Percentiles rank a stretch among this genome's conserved stretches.
Evolutionary conservation across 108 stramenopile genomes (phyloP).

Genomic region (Nitzschia sp.): DNA sequence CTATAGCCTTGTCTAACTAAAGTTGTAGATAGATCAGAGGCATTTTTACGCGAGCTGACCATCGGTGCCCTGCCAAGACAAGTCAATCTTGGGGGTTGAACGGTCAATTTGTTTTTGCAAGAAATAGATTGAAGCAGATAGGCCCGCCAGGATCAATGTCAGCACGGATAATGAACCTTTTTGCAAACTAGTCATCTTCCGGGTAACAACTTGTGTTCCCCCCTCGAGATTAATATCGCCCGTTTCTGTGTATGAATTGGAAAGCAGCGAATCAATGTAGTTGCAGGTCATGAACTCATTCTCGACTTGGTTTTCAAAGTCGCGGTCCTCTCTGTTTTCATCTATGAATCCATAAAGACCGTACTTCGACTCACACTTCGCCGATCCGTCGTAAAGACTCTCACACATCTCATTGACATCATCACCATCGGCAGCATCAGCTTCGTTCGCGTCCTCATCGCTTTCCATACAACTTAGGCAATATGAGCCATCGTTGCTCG

Average conservation of each 20-base stretch:
- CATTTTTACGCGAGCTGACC: constrained; percentile 13
- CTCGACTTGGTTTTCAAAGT: constrained; percentile 58
- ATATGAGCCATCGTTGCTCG: constrained; percentile 36
- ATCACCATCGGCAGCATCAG: constrained; percentile 36
- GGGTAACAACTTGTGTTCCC: constrained; percentile 19
- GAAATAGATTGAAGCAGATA: constrained; percentile 4
- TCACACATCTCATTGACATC: constrained; percentile 63
- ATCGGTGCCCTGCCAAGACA: constrained; percentile 10
- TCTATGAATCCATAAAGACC: constrained; percentile 53
- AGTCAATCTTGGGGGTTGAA: constrained; percentile 15
- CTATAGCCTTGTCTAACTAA: too few species aligned
- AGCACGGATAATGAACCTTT: constrained; percentile 15
- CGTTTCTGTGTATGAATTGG: constrained; percentile 39
- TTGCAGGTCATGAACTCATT: constrained; percentile 68
- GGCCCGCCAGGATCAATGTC: constrained; percentile 12
- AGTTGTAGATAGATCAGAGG: too few species aligned
- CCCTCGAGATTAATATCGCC: constrained; percentile 44
- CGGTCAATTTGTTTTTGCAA: constrained; percentile 26
- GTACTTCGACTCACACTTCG: constrained; percentile 74
- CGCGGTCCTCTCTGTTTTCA: constrained; percentile 32
- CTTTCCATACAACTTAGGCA: constrained; percentile 52
- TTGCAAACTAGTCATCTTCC: constrained; percentile 28
- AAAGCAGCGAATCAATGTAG: constrained; percentile 37
- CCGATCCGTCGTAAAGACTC: constrained; percentile 55
- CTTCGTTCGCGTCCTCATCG: constrained; percentile 33